These are phyloP conservation scores for Crithidia mellificae DNA, from an alignment of 208 protist genomes.

Conservation along the genomic window DNA sequence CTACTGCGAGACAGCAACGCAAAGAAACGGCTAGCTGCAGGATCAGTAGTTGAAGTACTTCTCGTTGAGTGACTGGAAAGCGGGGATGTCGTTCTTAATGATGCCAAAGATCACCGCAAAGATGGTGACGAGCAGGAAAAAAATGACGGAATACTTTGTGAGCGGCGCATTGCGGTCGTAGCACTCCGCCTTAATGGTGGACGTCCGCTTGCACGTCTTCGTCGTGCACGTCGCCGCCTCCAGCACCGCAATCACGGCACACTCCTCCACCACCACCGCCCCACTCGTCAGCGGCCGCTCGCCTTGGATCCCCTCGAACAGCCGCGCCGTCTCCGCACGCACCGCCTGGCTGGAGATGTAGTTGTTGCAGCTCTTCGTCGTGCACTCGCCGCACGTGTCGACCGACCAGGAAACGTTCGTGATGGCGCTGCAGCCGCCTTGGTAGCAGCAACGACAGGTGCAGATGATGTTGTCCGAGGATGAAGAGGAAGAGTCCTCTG, in stretches of 20 bases:
- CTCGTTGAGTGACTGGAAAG: slow-evolving; percentile 66
- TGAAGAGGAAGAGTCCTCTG: slow-evolving; percentile 4
- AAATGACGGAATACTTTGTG: slow-evolving; percentile 69
- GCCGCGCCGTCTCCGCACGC: slow-evolving; percentile 58
- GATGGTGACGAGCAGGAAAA: slow-evolving; percentile 58
- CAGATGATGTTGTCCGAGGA: slow-evolving; percentile 46
- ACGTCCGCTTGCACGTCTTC: slow-evolving; percentile 60
- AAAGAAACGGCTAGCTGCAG: no score
- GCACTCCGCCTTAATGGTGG: slow-evolving; percentile 77
- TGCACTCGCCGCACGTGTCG: slow-evolving; percentile 50
- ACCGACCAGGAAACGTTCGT: slow-evolving; percentile 58
- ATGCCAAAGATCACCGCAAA: slow-evolving; percentile 68
- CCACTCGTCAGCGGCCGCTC: slow-evolving; percentile 28
- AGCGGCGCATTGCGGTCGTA: slow-evolving; percentile 71
- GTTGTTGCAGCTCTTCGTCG: slow-evolving; percentile 55
- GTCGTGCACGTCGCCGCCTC: slow-evolving; percentile 64
- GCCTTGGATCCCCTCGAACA: slow-evolving; percentile 67
- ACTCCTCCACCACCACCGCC: slow-evolving; percentile 53
- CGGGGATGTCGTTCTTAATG: slow-evolving; percentile 81
- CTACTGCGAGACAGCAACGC: no score
- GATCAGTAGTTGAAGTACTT: slow-evolving; percentile 74
- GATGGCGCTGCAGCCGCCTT: slow-evolving; percentile 61
- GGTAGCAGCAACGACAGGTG: slow-evolving; percentile 82
- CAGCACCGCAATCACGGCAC: slow-evolving; percentile 70
- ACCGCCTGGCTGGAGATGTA: slow-evolving; percentile 59